Evolutionary conservation across 179 eudicot genomes (phyloP).

Genomic region (Sideroxylon spinosum): DNA sequence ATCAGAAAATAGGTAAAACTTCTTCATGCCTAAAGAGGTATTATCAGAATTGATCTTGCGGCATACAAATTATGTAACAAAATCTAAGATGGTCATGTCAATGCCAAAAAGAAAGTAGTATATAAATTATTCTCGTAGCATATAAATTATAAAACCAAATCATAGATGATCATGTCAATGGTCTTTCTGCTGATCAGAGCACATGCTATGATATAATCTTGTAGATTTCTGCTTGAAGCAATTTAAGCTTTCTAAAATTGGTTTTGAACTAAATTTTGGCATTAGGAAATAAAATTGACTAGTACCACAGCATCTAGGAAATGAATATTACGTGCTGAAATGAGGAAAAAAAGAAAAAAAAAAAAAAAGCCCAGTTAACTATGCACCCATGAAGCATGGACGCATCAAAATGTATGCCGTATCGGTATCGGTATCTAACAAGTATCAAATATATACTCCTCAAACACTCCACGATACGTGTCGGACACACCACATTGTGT

Average conservation of each 20-base stretch:
- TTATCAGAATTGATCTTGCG: not conserved
- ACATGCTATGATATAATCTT: not conserved
- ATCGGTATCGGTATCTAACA: no score
- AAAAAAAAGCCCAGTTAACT: not conserved
- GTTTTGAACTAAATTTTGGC: not conserved
- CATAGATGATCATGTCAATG: not conserved
- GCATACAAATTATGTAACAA: not conserved
- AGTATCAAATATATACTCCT: no score
- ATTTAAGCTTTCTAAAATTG: not conserved
- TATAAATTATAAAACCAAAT: not conserved
- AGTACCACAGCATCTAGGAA: not conserved
- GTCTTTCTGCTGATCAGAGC: not conserved
- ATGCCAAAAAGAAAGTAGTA: not conserved
- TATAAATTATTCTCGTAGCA: not conserved
- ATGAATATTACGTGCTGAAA: not conserved
- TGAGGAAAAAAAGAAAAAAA: not conserved
- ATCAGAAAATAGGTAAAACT: constrained; percentile 20
- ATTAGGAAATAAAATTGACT: not conserved
- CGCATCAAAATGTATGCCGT: no score
- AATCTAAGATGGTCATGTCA: not conserved
- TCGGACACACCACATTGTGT: no score
- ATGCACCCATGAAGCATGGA: not conserved
- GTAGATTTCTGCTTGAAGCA: not conserved
- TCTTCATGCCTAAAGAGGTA: not conserved
- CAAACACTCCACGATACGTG: no score